Conservation (phyloP, 2,329 filamentous ascomycete species). For the Nannizzia gypsea region DNA sequence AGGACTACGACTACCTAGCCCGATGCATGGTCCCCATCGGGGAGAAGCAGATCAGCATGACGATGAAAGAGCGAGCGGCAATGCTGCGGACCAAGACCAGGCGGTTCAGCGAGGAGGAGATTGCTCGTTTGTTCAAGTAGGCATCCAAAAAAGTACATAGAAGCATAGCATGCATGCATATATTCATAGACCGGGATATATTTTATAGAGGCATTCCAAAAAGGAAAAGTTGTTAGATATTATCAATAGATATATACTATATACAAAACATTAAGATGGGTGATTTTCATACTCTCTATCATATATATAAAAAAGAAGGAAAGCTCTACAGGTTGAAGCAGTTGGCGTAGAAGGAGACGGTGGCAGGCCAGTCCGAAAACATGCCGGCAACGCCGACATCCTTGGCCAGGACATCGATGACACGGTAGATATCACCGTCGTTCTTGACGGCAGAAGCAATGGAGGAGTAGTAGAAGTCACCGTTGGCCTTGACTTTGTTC, state of each 20-base stretch:
- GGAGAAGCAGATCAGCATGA: constrained; percentile 52
- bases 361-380: constrained; percentile 59
- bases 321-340: constrained; percentile 42
- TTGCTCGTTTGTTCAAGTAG: constrained; percentile 26
- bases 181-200: not conserved
- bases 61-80: constrained; percentile 48
- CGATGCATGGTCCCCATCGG: constrained; percentile 63
- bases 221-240: not conserved
- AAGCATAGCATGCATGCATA: not conserved
- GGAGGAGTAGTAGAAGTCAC: constrained; percentile 43
- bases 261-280: not conserved
- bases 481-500: constrained; percentile 38
- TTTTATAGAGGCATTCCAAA: not conserved
- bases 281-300: not conserved
- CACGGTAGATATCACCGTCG: constrained; percentile 55
- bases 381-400: constrained; percentile 51
- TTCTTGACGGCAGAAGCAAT: constrained; percentile 45
- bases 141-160: not conserved
- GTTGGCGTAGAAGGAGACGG: constrained; percentile 59
- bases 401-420: constrained; percentile 53
- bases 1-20: constrained; percentile 60
- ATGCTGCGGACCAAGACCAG: constrained; percentile 56
- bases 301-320: not conserved
- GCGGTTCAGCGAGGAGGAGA: constrained; percentile 54
- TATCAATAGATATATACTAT: not conserved